phyloP scores from a whole-genome alignment of 2,329 filamentous ascomycete species.

The Diaporthe citriasiana region DNA sequence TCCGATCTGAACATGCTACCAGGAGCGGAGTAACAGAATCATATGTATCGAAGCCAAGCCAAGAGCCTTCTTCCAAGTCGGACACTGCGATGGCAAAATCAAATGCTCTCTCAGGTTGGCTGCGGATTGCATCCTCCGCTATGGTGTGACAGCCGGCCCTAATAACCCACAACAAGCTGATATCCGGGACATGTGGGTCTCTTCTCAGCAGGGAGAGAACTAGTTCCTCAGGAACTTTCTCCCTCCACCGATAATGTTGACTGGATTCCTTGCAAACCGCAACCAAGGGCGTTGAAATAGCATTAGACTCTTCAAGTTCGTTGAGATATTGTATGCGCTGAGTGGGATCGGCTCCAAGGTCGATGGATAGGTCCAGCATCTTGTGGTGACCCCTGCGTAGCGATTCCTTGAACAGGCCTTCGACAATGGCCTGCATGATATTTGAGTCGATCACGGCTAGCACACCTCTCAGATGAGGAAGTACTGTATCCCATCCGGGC shows the following conservation, averaged over 20 bases:
- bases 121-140: background rate
- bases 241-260: accelerated
- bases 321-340: background rate
- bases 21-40: background rate
- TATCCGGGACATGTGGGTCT: background rate
- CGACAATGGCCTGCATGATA: background rate
- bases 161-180: background rate
- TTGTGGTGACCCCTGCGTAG: accelerated
- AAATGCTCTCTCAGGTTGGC: background rate
- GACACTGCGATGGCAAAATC: background rate
- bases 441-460: background rate
- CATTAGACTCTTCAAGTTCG: accelerated
- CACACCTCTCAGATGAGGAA: background rate
- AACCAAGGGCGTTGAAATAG: background rate
- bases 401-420: background rate
- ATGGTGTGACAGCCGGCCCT: background rate
- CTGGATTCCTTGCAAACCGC: accelerated
- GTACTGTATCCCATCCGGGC: background rate
- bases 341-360: background rate
- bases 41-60: accelerated
- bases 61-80: accelerated
- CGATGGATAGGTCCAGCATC: background rate
- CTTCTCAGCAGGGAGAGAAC: background rate
- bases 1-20: background rate
- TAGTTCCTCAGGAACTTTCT: background rate